A percentile compares a stretch with the other conserved stretches of the same genome.
Evolutionary conservation across 352 stramenopile genomes (phyloP).

Genomic region (Globisporangium canariense): DNA sequence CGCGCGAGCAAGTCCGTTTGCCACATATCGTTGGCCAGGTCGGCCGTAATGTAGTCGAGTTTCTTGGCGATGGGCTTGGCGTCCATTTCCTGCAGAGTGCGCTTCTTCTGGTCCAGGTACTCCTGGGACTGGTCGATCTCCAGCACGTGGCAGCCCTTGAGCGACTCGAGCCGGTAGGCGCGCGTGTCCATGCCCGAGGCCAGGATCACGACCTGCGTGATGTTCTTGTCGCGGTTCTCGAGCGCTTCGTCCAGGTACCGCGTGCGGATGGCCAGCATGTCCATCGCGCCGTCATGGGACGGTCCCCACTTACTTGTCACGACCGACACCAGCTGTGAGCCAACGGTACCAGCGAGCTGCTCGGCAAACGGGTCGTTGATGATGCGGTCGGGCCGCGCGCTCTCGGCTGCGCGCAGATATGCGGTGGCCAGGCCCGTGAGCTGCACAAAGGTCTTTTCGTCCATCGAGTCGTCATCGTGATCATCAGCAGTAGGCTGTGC

Average conservation of each 20-base stretch:
- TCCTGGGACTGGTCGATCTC: slow-evolving; percentile 18
- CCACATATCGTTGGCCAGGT: slow-evolving; percentile 20
- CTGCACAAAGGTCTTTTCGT: slow-evolving; percentile 9
- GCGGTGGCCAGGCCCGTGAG: slow-evolving; percentile 15
- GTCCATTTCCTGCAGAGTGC: background rate
- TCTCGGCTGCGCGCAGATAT: slow-evolving; percentile 22
- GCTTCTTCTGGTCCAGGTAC: slow-evolving; percentile 17
- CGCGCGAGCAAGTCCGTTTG: slow-evolving; percentile 3
- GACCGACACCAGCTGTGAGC: background rate
- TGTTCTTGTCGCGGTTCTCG: background rate
- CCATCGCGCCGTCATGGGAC: background rate
- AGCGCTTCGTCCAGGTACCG: slow-evolving; percentile 23
- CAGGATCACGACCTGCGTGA: slow-evolving; percentile 22
- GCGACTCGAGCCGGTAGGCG: slow-evolving; percentile 19
- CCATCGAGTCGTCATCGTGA: background rate
- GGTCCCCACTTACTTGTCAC: slow-evolving; percentile 13
- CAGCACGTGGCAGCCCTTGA: slow-evolving; percentile 16
- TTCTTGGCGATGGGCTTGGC: slow-evolving; percentile 6
- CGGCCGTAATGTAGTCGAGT: slow-evolving; percentile 18
- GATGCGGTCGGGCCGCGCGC: slow-evolving; percentile 15
- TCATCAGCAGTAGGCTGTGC: no score
- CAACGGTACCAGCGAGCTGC: slow-evolving; percentile 12
- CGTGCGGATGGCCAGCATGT: slow-evolving; percentile 22
- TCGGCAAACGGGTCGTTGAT: slow-evolving; percentile 23
- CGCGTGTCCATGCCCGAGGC: slow-evolving; percentile 19